Evolutionary conservation across 2,329 filamentous ascomycete genomes (phyloP), one percentile per base, ranked within the genome.

Genomic region (Stachybotrys chartarum): DNA sequence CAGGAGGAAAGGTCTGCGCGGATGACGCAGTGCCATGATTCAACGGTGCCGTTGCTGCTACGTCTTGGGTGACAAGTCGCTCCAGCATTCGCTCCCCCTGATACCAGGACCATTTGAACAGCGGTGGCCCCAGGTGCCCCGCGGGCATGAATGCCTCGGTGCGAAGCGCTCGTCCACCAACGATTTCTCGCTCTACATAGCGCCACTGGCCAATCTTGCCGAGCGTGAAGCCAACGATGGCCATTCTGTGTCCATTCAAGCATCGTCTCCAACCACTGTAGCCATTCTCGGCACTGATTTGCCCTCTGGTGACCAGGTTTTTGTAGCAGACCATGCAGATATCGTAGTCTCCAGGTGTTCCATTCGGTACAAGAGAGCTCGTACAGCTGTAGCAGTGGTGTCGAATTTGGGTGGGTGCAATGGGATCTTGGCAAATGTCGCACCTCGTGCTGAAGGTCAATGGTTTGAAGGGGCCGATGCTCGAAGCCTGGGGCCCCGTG

Each of bases 211-310:
- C 87, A 30, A 83, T 81, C 17, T 82, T 79, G 35, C 79, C 78
- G 54, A 90, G 85, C 57, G 87, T 80, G 65, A 93, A 96, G 0
- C 84, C 86, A 11, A 95, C 77, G 11, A 95, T 75, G 0, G 86
- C 83, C 91, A 96, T 96, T 35, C 92, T 83, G 66, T 97, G 93
- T 6, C 88, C 88, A 47, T 80, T 78, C 1, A 86, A 78, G 67
- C 93, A 97, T 51, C 91, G 81, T 11, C 91, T 81, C 93, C 93
- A 97, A 3, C 92, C 92, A 11, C 78, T 79, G 5, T 84, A 78
- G 0, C 92, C 91, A 60, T 96, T 91, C 58, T 92, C 87, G 17
- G 77, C 74, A 55, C 83, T 85, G 58, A 97, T 85, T 50, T 83
- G 83, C 8, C 82, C 80, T 0, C 79, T 79, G 2, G 77, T 72